These are phyloP conservation scores for Wickerhamomyces rabaulensis DNA, from an alignment of 805 yeast genomes.

Conservation along the genomic window DNA sequence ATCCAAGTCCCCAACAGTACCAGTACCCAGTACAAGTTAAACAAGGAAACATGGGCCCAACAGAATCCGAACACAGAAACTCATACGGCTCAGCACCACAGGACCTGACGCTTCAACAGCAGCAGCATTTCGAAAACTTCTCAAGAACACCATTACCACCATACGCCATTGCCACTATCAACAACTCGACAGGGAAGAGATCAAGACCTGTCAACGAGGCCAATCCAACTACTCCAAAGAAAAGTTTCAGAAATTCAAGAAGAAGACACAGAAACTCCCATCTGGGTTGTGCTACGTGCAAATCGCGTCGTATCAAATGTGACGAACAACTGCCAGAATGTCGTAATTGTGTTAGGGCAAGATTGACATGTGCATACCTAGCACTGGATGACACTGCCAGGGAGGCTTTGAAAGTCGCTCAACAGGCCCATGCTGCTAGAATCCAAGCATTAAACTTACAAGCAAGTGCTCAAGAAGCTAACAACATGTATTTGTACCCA, in stretches of 20 bases:
- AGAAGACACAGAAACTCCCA: constrained; percentile 66
- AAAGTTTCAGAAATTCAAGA: constrained; percentile 28
- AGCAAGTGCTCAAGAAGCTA: constrained; percentile 16
- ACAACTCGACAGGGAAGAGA: constrained; percentile 12
- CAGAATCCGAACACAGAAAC: neutral
- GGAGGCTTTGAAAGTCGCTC: constrained; percentile 45
- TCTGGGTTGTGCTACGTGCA: constrained; percentile 69
- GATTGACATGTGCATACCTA: constrained; percentile 44
- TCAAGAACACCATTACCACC: constrained; percentile 34
- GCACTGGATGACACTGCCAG: constrained; percentile 43
- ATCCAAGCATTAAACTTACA: constrained; percentile 28
- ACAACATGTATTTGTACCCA: constrained; percentile 14
- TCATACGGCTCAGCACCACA: neutral
- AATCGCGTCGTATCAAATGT: constrained; percentile 57
- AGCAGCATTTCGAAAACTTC: constrained; percentile 4
- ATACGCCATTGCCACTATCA: constrained; percentile 24
- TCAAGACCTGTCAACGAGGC: constrained; percentile 3
- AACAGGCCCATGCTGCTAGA: constrained; percentile 31
- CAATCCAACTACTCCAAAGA: constrained; percentile 6
- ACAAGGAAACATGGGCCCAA: neutral
- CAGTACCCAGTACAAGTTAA: neutral
- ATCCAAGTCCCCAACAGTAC: neutral
- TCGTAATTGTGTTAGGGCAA: constrained; percentile 44
- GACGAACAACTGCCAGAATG: constrained; percentile 61
- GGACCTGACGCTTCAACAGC: constrained; percentile 9